Evolutionary conservation across 2,329 filamentous ascomycete genomes (phyloP), one percentile per base, ranked within the genome.

Genomic region (Fusarium clavum): DNA sequence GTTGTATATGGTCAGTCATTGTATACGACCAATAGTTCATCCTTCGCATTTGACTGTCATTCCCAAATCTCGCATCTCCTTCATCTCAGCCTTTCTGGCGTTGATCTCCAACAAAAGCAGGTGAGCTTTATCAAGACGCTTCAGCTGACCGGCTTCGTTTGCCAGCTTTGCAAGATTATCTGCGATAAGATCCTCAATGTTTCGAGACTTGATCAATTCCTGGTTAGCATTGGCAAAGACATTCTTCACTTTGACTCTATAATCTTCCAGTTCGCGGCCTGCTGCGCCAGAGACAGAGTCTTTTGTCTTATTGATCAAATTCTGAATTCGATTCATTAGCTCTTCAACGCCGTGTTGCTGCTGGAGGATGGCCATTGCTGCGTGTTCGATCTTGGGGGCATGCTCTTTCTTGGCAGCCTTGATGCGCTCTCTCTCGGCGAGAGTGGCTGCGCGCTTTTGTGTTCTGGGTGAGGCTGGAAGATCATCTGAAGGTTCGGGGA

Each of bases 341-440:
- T 52, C 43, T 24, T 57, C 27, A 11, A 64, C 2, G 3, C n/a
- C 24, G 6, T 18, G 32, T 18, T 41, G 20, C 3, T 52, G 27
- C 11, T 24, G 27, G 2, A 45, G 13, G 30, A 69, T 25, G 13
- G 38, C 30, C 4, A 7, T 32, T 25, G 45, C 40, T 9, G 44
- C 12, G 10, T 14, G 9, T 9, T 48, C 34, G 7, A 70, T 68
- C 6, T 49, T n/a, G 11, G n/a, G 47, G 13, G 18, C 7, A 14
- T 57, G 44, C 5, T 57, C 40, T 11, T 27, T n/a, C 22, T 55
- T 24, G n/a, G 40, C 24, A 27, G 30, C 4, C 24, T 44, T 34
- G n/a, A 70, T 52, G 13, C 67, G 64, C 4, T 51, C 25, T 47
- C 57, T 69, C 5, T 70, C 63, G 9, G 20, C 29, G 14, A 64